Evolutionary conservation across 495 filamentous ascomycete genomes (phyloP).

Genomic region (Penicillium malachiteum): DNA sequence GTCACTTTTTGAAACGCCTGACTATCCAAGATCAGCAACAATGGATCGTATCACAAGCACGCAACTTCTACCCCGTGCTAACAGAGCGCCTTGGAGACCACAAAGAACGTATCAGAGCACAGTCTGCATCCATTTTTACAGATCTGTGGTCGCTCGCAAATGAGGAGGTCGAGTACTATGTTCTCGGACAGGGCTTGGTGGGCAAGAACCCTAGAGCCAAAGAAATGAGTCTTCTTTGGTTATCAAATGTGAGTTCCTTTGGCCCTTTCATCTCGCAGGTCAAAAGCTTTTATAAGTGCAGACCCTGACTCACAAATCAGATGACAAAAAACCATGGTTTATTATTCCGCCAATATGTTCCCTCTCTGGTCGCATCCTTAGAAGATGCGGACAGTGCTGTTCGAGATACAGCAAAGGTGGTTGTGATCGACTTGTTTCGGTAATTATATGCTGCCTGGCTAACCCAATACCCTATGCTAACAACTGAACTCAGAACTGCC

Average conservation of each 20-base stretch:
- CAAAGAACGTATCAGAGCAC: conserved; percentile 73
- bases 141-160: conserved; percentile 66
- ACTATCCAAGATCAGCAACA: conserved; percentile 74
- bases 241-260: conserved; percentile 57
- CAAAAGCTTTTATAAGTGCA: not conserved
- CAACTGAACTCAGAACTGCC: conserved; percentile 56
- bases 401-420: conserved; percentile 75
- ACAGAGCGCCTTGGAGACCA: conserved; percentile 85
- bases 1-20: conserved; percentile 80
- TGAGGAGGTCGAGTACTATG: conserved; percentile 71
- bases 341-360: conserved; percentile 78
- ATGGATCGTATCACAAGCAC: conserved; percentile 61
- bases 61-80: conserved; percentile 66
- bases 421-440: conserved; percentile 83
- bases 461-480: not conserved
- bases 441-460: conserved; percentile 35
- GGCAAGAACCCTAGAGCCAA: conserved; percentile 81
- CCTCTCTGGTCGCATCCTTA: conserved; percentile 75
- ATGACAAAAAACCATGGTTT: conserved; percentile 76
- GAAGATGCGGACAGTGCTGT: conserved; percentile 88
- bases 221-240: conserved; percentile 79
- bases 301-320: conserved; percentile 34
- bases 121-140: conserved; percentile 69
- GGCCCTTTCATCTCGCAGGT: not conserved
- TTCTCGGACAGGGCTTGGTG: conserved; percentile 73